Conservation (phyloP, 1,139 yeast genomes). For the Nematodospora anomalae region DNA sequence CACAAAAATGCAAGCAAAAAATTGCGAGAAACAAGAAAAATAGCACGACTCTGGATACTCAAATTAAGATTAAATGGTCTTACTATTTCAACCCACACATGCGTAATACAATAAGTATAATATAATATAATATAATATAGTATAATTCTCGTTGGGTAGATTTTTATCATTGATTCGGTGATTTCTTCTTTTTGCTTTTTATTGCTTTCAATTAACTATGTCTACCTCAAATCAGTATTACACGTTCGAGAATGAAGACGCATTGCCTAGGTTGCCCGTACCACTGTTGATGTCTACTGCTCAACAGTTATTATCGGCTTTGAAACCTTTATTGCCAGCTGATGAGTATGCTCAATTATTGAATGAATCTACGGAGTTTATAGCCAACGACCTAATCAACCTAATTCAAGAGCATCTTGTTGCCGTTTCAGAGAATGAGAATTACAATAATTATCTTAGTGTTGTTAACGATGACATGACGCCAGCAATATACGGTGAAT, state of each 20-base stretch:
- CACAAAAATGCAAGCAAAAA: too few relatives aligned
- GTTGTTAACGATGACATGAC: conserved; percentile 58
- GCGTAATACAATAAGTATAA: not conserved
- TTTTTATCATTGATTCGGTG: not conserved
- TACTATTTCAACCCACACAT: not conserved
- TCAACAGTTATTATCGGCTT: conserved; percentile 45
- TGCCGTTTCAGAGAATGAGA: conserved; percentile 41
- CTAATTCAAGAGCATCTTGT: conserved; percentile 54
- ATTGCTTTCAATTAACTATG: conserved; percentile 5
- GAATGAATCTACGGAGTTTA: conserved; percentile 46
- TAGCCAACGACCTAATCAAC: conserved; percentile 38
- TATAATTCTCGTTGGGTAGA: not conserved
- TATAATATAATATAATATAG: conserved; percentile 1
- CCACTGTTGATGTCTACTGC: conserved; percentile 50
- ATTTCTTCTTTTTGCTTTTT: conserved; percentile 1
- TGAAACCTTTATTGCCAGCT: conserved; percentile 48
- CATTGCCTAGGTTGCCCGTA: conserved; percentile 53
- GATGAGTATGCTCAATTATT: conserved; percentile 44
- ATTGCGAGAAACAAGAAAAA: too few relatives aligned
- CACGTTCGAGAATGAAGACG: conserved; percentile 24
- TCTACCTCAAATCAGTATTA: conserved; percentile 4
- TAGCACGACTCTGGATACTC: too few relatives aligned
- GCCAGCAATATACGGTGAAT: conserved; percentile 65
- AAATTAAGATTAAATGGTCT: too few relatives aligned
- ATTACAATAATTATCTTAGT: conserved; percentile 54